Conservation (phyloP, 495 filamentous ascomycete genomes). For the Gamarada debralockiae region DNA sequence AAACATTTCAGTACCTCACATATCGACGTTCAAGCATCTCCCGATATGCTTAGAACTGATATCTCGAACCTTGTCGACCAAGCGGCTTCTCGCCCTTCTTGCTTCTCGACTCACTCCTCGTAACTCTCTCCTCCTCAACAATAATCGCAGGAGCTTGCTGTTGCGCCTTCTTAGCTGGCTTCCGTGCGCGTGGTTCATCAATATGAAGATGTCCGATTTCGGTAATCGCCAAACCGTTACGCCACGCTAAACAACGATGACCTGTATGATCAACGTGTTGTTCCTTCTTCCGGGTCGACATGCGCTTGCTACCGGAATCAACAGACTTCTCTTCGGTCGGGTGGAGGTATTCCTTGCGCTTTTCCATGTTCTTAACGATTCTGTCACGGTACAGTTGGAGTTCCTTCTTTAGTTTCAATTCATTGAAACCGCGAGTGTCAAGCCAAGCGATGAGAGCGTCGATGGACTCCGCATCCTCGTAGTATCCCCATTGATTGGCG, state of each 20-base stretch:
- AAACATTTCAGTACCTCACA: neutral
- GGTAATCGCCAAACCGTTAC: constrained; percentile 69
- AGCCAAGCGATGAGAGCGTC: constrained; percentile 84
- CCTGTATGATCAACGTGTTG: constrained; percentile 52
- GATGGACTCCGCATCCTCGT: constrained; percentile 71
- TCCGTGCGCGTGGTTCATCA: constrained; percentile 64
- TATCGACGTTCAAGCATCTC: too few relatives aligned
- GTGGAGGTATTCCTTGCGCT: constrained; percentile 66
- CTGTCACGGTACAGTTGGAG: constrained; percentile 70
- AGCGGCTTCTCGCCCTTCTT: constrained; percentile 39
- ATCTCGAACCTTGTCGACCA: constrained; percentile 13
- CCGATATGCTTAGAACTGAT: constrained; percentile 1
- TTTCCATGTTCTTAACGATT: constrained; percentile 77
- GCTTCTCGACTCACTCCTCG: constrained; percentile 39
- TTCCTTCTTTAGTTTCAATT: constrained; percentile 82
- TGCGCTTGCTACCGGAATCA: constrained; percentile 51
- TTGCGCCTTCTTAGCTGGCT: constrained; percentile 49
- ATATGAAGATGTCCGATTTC: constrained; percentile 82
- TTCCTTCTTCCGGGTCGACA: constrained; percentile 73
- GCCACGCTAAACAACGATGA: constrained; percentile 78
- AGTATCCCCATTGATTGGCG: constrained; percentile 87
- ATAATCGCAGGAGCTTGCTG: constrained; percentile 4
- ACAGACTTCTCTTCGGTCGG: constrained; percentile 48
- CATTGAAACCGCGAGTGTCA: constrained; percentile 76
- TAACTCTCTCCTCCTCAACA: constrained; percentile 28